phyloP scores from a whole-genome alignment of 2,329 filamentous ascomycete genomes.

The Penicillium hordei region DNA sequence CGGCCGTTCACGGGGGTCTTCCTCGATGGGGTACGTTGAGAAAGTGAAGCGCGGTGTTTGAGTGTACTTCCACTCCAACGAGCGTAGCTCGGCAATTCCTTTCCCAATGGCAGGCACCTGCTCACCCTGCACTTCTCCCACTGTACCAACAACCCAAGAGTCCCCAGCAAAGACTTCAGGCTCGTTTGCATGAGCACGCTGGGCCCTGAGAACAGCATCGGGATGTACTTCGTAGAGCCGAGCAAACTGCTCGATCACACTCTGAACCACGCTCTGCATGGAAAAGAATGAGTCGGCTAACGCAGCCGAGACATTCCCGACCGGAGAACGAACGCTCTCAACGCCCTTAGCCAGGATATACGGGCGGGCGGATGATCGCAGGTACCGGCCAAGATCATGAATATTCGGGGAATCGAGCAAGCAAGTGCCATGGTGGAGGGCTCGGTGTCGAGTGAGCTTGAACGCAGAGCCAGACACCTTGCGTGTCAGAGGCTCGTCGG shows the following conservation, averaged over 20 bases:
- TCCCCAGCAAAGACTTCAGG: conserved; percentile 36
- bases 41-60: conserved; percentile 85
- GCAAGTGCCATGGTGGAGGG: conserved; percentile 91
- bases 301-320: conserved; percentile 71
- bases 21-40: conserved; percentile 59
- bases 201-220: conserved; percentile 36
- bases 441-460: conserved; percentile 77
- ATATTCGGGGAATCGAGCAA: conserved; percentile 77
- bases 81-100: conserved; percentile 58
- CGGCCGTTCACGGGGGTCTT: conserved; percentile 59
- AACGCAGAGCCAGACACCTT: conserved; percentile 96
- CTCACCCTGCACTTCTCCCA: conserved; percentile 54
- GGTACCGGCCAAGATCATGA: conserved; percentile 63
- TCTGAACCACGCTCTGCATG: conserved; percentile 49
- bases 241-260: conserved; percentile 65
- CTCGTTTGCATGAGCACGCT: conserved; percentile 35
- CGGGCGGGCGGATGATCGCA: conserved; percentile 74
- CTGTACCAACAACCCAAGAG: conserved; percentile 42
- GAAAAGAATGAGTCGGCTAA: conserved; percentile 52
- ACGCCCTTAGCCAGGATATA: conserved; percentile 82
- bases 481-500: conserved; percentile 47
- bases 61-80: conserved; percentile 68
- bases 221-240: conserved; percentile 59
- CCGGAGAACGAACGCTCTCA: conserved; percentile 82
- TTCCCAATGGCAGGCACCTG: conserved; percentile 56